phyloP scores from a whole-genome alignment of 495 filamentous ascomycete genomes.

The Aspergillus homomorphus region DNA sequence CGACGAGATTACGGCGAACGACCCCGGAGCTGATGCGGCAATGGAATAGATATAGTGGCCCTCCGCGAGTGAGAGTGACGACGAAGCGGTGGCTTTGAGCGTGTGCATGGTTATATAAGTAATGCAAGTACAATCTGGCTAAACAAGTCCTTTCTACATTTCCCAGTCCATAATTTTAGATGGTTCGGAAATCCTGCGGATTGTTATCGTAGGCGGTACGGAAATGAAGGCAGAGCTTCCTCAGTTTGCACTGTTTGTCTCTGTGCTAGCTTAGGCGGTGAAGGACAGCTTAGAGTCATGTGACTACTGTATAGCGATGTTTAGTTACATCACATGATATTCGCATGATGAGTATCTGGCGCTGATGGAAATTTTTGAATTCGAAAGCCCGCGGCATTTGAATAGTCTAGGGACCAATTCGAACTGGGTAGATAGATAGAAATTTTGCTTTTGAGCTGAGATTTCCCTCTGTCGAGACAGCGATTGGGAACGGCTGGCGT shows the following conservation, averaged over 20 bases:
- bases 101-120: constrained; percentile 33
- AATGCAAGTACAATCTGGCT: background rate
- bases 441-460: too few relatives aligned
- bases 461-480: too few relatives aligned
- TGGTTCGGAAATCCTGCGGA: background rate
- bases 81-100: constrained; percentile 37
- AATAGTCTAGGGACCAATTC: too few relatives aligned
- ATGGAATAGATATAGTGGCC: constrained; percentile 54
- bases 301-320: too few relatives aligned
- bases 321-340: too few relatives aligned
- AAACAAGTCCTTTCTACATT: background rate
- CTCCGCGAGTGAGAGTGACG: constrained; percentile 43
- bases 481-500: too few relatives aligned
- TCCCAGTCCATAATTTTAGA: background rate
- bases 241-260: background rate
- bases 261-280: too few relatives aligned
- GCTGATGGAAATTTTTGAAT: too few relatives aligned
- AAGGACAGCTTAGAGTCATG: too few relatives aligned
- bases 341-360: too few relatives aligned
- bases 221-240: background rate
- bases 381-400: too few relatives aligned
- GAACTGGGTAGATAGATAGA: too few relatives aligned
- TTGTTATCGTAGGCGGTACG: background rate
- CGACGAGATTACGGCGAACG: constrained; percentile 53
- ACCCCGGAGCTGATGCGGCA: constrained; percentile 27